Percentiles rank a stretch among this genome's conserved stretches.
These are phyloP conservation scores for Closterium sp. DNA, from an alignment of 139 green algal species.

Conservation along the genomic window DNA sequence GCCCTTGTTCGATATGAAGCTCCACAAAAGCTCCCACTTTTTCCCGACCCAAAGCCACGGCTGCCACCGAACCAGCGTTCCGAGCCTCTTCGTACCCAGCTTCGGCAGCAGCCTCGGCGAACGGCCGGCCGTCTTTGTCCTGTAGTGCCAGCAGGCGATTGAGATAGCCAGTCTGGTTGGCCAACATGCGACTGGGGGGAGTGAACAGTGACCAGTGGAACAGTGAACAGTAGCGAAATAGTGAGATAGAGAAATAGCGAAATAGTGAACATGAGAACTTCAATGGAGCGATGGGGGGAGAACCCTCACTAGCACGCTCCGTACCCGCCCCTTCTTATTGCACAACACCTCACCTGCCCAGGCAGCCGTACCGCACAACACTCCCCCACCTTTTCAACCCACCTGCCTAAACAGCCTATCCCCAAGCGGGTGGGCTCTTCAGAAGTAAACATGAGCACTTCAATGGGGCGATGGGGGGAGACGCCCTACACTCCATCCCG, in stretches of 20 bases:
- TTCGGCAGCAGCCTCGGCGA: conserved; percentile 75
- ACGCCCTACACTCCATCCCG: too few relatives aligned
- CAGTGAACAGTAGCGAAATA: too few relatives aligned
- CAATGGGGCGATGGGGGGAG: conserved; percentile 67
- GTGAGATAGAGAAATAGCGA: too few relatives aligned
- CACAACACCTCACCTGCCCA: background rate
- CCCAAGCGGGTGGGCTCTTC: conserved; percentile 95
- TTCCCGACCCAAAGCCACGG: background rate
- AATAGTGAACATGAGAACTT: conserved; percentile 91
- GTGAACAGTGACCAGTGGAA: too few relatives aligned
- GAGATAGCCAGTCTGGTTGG: conserved; percentile 53
- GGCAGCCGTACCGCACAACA: too few relatives aligned
- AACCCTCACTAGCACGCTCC: too few relatives aligned
- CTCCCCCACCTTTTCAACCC: background rate
- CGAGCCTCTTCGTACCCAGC: conserved; percentile 46
- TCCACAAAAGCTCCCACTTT: conserved; percentile 78
- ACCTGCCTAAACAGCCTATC: conserved; percentile 81
- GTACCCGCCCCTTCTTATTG: too few relatives aligned
- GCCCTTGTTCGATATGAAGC: conserved; percentile 97
- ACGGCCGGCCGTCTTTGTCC: conserved; percentile 78
- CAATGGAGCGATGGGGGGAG: conserved; percentile 28
- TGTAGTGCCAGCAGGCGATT: conserved; percentile 56
- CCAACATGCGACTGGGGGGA: conserved; percentile 71
- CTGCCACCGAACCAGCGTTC: conserved; percentile 46
- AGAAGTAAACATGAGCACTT: conserved; percentile 93